Conservation (phyloP, 257 asterid genomes). For the Paulownia fortunei region DNA sequence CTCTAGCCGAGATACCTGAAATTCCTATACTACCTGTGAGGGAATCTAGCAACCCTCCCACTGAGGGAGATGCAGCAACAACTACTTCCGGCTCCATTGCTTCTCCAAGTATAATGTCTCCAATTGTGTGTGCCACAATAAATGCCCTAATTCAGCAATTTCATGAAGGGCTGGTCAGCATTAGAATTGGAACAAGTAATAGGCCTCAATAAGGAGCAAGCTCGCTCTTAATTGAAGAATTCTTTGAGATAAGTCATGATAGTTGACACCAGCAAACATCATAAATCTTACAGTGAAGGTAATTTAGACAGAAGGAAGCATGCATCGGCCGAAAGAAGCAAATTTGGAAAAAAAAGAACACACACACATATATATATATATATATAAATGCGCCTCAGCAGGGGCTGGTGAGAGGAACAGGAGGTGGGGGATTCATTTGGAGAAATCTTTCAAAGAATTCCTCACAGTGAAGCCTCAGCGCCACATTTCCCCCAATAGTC, state of each 20-base stretch:
- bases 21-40: conserved; percentile 96
- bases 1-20: conserved; percentile 78
- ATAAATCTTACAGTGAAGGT: background rate
- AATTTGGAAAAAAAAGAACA: background rate
- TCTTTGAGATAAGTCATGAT: background rate
- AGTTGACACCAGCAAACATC: conserved; percentile 10
- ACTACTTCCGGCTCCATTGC: conserved; percentile 85
- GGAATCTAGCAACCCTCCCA: conserved; percentile 94
- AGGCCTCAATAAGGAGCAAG: conserved; percentile 19
- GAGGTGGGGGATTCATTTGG: background rate
- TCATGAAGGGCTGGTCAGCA: conserved; percentile 29
- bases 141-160: conserved; percentile 64
- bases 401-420: background rate
- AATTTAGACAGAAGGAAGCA: conserved; percentile 1
- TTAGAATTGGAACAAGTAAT: conserved; percentile 16
- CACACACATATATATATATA: no score
- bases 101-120: conserved; percentile 85
- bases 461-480: conserved; percentile 1
- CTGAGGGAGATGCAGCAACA: conserved; percentile 79
- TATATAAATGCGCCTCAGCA: background rate
- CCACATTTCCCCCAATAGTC: background rate
- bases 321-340: conserved; percentile 8
- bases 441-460: conserved; percentile 10
- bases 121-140: conserved; percentile 75
- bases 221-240: conserved; percentile 24